phyloP scores from a whole-genome alignment of 169 alveolate species.

The Plasmodium falciparum region DNA sequence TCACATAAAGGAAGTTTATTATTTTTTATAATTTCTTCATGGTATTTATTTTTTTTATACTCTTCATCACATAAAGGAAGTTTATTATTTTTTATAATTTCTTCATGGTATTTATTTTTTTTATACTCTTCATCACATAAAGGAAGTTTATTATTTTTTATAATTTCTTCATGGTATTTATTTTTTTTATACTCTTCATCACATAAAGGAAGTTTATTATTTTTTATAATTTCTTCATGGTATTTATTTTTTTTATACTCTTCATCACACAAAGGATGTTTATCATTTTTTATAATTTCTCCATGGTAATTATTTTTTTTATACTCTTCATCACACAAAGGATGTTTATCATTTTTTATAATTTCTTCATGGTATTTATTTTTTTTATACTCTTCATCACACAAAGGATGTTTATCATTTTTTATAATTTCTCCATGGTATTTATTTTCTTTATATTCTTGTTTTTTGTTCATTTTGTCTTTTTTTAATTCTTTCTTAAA shows the following conservation, averaged over 20 bases:
- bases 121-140: not conserved
- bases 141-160: not conserved
- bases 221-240: not conserved
- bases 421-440: not conserved
- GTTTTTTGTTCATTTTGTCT: not conserved
- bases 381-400: not conserved
- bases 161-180: not conserved
- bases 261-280: not conserved
- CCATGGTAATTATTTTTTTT: not conserved
- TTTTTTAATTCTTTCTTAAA: constrained; percentile 30
- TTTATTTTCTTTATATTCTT: not conserved
- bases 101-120: not conserved
- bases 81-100: not conserved
- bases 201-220: not conserved
- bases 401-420: not conserved
- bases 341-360: not conserved
- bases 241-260: not conserved
- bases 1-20: not conserved
- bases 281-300: not conserved
- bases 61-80: not conserved
- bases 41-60: not conserved
- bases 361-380: not conserved
- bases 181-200: not conserved
- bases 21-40: not conserved
- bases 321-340: not conserved